These are phyloP conservation scores for Candida neerlandica DNA, from an alignment of 1,139 yeast genomes.

Conservation along the genomic window DNA sequence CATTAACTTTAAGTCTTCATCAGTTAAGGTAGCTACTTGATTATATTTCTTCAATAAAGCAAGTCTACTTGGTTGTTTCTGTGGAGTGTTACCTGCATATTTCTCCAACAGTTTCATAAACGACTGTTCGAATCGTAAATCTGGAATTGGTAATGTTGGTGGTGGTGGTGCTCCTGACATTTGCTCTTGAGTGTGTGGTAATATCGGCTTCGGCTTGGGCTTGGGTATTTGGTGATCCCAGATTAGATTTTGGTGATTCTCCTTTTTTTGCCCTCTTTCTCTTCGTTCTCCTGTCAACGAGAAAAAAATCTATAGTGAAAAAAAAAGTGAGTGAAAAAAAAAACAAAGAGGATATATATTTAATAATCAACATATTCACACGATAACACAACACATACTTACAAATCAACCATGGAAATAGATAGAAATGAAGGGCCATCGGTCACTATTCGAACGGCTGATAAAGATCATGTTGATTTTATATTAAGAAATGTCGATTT, in stretches of 20 bases:
- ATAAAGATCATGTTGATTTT: constrained; percentile 85
- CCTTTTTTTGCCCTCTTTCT: no score
- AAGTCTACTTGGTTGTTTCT: constrained; percentile 4
- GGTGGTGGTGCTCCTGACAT: neutral
- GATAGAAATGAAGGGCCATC: constrained; percentile 59
- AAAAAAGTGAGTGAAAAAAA: constrained; percentile 5
- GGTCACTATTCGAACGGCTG: constrained; percentile 85
- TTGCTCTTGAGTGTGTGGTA: neutral
- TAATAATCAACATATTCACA: neutral
- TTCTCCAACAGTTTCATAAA: constrained; percentile 51
- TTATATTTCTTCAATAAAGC: constrained; percentile 1
- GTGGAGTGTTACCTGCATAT: constrained; percentile 28
- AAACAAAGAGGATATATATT: neutral
- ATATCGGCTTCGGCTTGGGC: neutral
- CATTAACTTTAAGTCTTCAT: constrained; percentile 26
- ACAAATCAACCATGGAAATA: constrained; percentile 34
- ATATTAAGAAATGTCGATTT: constrained; percentile 86
- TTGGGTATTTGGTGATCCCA: no score
- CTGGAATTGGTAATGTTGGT: constrained; percentile 52
- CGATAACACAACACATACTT: neutral
- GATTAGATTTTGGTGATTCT: no score
- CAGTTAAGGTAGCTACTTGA: constrained; percentile 20
- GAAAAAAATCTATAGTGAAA: neutral
- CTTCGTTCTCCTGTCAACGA: neutral
- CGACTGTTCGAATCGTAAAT: constrained; percentile 64